Conservation (phyloP, 2,329 filamentous ascomycete species). For the Pseudovirgaria hyperparasitica region DNA sequence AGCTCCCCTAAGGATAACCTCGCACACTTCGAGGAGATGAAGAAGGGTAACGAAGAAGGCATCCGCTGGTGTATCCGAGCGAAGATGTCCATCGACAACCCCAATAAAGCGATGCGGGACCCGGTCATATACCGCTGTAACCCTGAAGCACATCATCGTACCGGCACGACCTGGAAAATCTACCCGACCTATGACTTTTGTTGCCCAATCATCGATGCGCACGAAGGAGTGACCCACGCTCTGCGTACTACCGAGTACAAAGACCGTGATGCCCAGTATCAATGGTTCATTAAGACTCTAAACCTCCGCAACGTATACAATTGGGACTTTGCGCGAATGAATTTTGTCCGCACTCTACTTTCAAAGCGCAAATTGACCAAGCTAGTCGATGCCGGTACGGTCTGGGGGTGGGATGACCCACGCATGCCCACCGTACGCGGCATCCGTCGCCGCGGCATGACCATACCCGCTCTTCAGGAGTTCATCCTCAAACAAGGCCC, state of each 20-base stretch:
- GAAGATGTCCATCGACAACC: slow-evolving; percentile 82
- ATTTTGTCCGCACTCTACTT: slow-evolving; percentile 70
- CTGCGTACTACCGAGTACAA: slow-evolving; percentile 78
- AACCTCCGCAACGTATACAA: slow-evolving; percentile 66
- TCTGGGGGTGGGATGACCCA: slow-evolving; percentile 78
- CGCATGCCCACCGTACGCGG: slow-evolving; percentile 77
- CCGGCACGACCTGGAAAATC: slow-evolving; percentile 68
- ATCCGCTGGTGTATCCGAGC: slow-evolving; percentile 83
- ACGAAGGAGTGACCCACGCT: slow-evolving; percentile 75
- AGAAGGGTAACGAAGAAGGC: slow-evolving; percentile 66
- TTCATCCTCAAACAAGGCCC: slow-evolving; percentile 79
- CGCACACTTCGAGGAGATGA: slow-evolving; percentile 86
- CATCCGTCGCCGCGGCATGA: slow-evolving; percentile 66
- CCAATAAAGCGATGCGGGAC: slow-evolving; percentile 91
- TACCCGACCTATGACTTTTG: slow-evolving; percentile 84
- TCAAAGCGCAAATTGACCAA: slow-evolving; percentile 81
- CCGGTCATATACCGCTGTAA: slow-evolving; percentile 98
- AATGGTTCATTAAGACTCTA: slow-evolving; percentile 69
- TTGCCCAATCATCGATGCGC: slow-evolving; percentile 66
- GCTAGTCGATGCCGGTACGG: slow-evolving; percentile 62
- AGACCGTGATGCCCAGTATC: slow-evolving; percentile 74
- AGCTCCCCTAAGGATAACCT: slow-evolving; percentile 71
- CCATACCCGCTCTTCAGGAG: slow-evolving; percentile 63
- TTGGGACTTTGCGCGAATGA: slow-evolving; percentile 76
- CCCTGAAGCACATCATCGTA: slow-evolving; percentile 58